Base-by-base conservation (phyloP, 495 filamentous ascomycete genomes). In the Hyaloscypha hepaticicola region DNA sequence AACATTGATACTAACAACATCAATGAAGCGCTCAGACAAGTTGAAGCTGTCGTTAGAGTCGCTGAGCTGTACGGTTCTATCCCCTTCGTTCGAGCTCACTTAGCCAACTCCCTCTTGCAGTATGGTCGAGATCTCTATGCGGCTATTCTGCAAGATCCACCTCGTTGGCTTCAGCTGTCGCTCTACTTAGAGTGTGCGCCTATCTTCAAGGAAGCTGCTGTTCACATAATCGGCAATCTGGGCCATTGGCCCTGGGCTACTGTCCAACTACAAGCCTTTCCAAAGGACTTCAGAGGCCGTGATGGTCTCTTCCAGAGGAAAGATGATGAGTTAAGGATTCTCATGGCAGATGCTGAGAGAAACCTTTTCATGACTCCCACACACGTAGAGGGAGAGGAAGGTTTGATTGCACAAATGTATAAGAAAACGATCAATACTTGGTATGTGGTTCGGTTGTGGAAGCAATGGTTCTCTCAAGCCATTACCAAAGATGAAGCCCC, bases 191-290 rank as follows among this genome's bases (percentile, higher is more conserved):
- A 56, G 48, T 67, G 9, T 14, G 38, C 38, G 6, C 28, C 26
- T 7, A 69, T 69, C 52, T 69, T 69, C 55, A 65, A 51, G 28
- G 67, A 69, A 41, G 67, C 67, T 14, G 63, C 65, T 19, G 53
- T 69, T 31, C 67, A 69, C 21, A 59, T 69, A 27, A 59, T 69
- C n/a, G 62, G 66, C 6, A 34, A 41, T 16, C 48, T 60, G 51
- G 56, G 55, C 0, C 5, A 41, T 16, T 64, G 50, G 33, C 56
- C 49, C 2, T 51, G 49, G 55, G 5, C 22, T 11, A 29, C 16
- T 9, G 11, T 28, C 1, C 34, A 51, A 26, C n/a, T 49, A 38
- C 11, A 48, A 50, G 29, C 41, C 41, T 21, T 25, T 14, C 45
- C 38, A 65, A 22, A 49, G 11, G 41, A 60, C 8, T 5, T 61